Conservation (phyloP, 768 basidiomycete species). For the Nidularia pulvinata region DNA sequence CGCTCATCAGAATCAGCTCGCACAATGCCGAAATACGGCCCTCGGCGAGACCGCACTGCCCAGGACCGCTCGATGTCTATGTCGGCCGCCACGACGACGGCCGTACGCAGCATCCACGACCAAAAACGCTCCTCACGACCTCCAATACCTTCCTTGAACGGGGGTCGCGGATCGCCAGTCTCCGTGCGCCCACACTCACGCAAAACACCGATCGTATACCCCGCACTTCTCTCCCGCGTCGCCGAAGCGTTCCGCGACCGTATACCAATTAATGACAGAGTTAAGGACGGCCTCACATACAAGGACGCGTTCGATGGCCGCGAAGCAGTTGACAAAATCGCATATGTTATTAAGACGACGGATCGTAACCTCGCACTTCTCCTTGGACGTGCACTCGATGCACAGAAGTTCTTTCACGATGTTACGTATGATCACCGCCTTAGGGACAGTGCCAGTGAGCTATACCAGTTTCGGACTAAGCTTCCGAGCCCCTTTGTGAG, state of each 20-base stretch:
- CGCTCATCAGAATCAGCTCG: constrained; percentile 74
- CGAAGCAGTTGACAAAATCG: constrained; percentile 96
- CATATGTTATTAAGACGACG: constrained; percentile 98
- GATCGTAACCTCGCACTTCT: constrained; percentile 95
- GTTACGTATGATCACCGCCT: constrained; percentile 98
- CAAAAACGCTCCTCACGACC: constrained; percentile 29
- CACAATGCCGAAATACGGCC: constrained; percentile 51
- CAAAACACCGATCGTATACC: constrained; percentile 83
- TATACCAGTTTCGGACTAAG: constrained; percentile 92
- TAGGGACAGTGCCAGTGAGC: constrained; percentile 82
- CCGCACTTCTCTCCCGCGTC: constrained; percentile 94
- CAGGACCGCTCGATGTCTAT: constrained; percentile 81
- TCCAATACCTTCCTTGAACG: constrained; percentile 26
- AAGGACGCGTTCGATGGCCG: constrained; percentile 97
- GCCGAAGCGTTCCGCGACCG: constrained; percentile 92
- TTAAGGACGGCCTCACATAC: constrained; percentile 96
- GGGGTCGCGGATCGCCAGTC: constrained; percentile 38
- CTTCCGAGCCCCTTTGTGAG: constrained; percentile 85
- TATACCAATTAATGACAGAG: constrained; percentile 71
- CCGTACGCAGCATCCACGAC: constrained; percentile 48
- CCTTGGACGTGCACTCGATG: constrained; percentile 93
- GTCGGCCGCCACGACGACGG: constrained; percentile 58
- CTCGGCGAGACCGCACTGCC: constrained; percentile 56
- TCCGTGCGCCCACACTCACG: constrained; percentile 38
- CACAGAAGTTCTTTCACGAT: constrained; percentile 99